A percentile compares a stretch with the other conserved stretches of the same genome.
Conservation (phyloP, 208 protist genomes). For the Trypanosoma cruzi region DNA sequence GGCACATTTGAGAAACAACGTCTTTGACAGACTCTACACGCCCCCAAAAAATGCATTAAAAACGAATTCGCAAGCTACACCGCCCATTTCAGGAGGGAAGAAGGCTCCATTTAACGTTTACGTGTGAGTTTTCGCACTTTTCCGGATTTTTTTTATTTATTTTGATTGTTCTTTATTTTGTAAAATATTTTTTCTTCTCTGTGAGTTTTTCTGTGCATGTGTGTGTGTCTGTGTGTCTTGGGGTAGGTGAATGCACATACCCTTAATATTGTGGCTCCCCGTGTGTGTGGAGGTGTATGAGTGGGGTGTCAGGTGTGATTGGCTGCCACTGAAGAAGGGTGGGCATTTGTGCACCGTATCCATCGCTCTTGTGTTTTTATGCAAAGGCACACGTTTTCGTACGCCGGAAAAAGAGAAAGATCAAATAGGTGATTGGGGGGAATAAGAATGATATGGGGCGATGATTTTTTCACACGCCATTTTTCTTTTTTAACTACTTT, state of each 20-base stretch:
- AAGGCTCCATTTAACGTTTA: slow-evolving; percentile 35
- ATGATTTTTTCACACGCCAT: background rate
- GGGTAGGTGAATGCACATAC: too few species aligned
- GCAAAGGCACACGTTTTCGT: background rate
- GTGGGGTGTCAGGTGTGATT: too few species aligned
- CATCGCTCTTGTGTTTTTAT: background rate
- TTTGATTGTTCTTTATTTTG: background rate
- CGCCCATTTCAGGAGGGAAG: slow-evolving; percentile 8
- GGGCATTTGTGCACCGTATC: too few species aligned
- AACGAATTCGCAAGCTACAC: background rate
- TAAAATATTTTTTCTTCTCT: background rate
- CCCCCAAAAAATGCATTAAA: slow-evolving; percentile 15
- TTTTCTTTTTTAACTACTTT: slow-evolving; percentile 19
- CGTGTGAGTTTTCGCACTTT: slow-evolving; percentile 8
- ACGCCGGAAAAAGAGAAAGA: background rate
- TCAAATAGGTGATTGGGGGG: background rate
- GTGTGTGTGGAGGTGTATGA: too few species aligned
- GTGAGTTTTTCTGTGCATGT: background rate
- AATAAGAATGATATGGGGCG: background rate
- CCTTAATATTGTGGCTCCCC: too few species aligned
- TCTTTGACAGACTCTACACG: slow-evolving; percentile 58
- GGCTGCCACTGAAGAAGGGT: too few species aligned
- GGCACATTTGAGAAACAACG: background rate
- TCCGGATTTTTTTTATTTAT: slow-evolving; percentile 1
- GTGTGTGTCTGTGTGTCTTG: background rate